A percentile compares a stretch with the other conserved stretches of the same genome.
Conservation (phyloP, 1,139 yeast genomes). For the Hemisphaericaspora xylofermentans region DNA sequence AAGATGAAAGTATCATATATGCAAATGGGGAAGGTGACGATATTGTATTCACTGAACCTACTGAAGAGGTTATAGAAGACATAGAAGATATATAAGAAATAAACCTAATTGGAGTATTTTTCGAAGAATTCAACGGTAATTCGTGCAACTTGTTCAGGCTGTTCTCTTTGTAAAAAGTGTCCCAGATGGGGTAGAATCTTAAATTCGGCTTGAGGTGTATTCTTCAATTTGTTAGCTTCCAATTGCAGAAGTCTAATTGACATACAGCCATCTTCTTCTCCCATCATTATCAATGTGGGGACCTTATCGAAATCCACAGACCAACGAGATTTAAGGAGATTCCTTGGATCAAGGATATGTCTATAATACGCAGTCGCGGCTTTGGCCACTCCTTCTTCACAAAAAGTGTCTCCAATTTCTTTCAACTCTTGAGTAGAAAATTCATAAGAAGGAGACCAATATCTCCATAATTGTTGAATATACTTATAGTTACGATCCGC, state of each 20-base stretch:
- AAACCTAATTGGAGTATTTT: neutral
- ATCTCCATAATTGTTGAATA: slow-evolving; percentile 36
- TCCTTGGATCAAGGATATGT: slow-evolving; percentile 27
- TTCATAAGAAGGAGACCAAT: slow-evolving; percentile 45
- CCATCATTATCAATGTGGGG: slow-evolving; percentile 42
- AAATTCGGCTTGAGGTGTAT: slow-evolving; percentile 26
- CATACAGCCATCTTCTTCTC: slow-evolving; percentile 44
- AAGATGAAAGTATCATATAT: slow-evolving; percentile 23
- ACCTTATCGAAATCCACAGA: slow-evolving; percentile 36
- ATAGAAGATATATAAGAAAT: slow-evolving; percentile 11
- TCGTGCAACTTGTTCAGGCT: slow-evolving; percentile 31
- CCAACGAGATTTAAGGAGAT: slow-evolving; percentile 25
- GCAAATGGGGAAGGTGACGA: slow-evolving; percentile 49
- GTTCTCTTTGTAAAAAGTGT: slow-evolving; percentile 45
- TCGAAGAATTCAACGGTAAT: slow-evolving; percentile 31
- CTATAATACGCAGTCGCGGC: slow-evolving; percentile 46
- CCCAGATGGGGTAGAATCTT: slow-evolving; percentile 33
- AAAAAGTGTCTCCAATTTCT: slow-evolving; percentile 28
- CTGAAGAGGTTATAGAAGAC: slow-evolving; percentile 12
- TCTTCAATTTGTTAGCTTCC: slow-evolving; percentile 24
- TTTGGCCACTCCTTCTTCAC: slow-evolving; percentile 30
- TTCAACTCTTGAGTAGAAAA: slow-evolving; percentile 28
- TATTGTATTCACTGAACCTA: slow-evolving; percentile 1
- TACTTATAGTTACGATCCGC: slow-evolving; percentile 24
- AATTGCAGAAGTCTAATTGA: slow-evolving; percentile 25